phyloP scores from a whole-genome alignment of 108 stramenopile genomes.

The Nitzschia sp. region DNA sequence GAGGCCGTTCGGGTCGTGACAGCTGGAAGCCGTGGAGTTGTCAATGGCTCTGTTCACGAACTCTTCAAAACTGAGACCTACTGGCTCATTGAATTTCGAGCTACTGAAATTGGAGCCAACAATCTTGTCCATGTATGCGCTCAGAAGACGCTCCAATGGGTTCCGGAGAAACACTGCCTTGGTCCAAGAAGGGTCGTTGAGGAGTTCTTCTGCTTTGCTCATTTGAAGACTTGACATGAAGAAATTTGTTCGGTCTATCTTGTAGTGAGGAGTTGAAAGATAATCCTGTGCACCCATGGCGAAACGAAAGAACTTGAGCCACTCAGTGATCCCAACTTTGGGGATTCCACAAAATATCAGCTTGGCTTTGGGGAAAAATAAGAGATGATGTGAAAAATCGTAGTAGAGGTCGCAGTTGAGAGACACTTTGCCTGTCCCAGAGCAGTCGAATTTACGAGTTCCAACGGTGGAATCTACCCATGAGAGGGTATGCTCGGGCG shows the following conservation, averaged over 20 bases:
- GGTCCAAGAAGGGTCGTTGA: conserved; percentile 44
- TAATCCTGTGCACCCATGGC: conserved; percentile 54
- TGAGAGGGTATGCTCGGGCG: neutral
- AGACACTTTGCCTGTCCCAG: neutral
- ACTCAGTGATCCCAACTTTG: conserved; percentile 51
- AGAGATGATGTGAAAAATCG: conserved; percentile 27
- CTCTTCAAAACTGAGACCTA: conserved; percentile 37
- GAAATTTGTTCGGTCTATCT: conserved; percentile 34
- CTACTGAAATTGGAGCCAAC: conserved; percentile 1
- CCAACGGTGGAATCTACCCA: neutral
- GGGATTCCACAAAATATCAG: conserved; percentile 59
- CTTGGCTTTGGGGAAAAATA: conserved; percentile 42
- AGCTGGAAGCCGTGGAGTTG: neutral
- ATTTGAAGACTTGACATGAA: conserved; percentile 29
- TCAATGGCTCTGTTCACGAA: conserved; percentile 36
- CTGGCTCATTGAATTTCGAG: neutral
- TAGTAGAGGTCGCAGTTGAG: neutral
- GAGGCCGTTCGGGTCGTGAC: conserved; percentile 23
- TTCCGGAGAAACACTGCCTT: conserved; percentile 50
- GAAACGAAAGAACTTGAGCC: conserved; percentile 48
- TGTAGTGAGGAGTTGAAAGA: conserved; percentile 46
- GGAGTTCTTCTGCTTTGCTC: conserved; percentile 24
- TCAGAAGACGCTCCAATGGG: conserved; percentile 48
- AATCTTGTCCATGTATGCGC: conserved; percentile 44
- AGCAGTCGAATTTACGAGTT: neutral